Percentiles rank a stretch among this genome's conserved stretches.
phyloP scores from a whole-genome alignment of 495 filamentous ascomycete genomes.

The Jackrogersella multiformis region DNA sequence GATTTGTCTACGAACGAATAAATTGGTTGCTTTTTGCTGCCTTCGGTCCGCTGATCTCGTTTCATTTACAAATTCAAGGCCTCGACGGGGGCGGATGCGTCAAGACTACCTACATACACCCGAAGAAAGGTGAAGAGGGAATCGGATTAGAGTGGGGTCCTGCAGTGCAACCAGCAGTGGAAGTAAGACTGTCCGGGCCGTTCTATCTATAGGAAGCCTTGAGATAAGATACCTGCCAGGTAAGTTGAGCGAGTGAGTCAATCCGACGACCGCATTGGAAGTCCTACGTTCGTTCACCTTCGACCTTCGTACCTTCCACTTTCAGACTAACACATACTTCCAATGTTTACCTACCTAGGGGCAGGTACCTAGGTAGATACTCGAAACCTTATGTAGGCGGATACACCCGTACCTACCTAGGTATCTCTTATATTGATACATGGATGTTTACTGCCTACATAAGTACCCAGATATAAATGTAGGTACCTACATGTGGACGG shows the following conservation, averaged over 20 bases:
- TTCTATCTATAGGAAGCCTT: too few relatives aligned
- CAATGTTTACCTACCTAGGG: too few relatives aligned
- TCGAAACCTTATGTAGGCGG: too few relatives aligned
- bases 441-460: not conserved
- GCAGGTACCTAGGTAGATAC: too few relatives aligned
- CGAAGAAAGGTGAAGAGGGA: not conserved
- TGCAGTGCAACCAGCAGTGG: not conserved
- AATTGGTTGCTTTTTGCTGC: not conserved
- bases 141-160: not conserved
- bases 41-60: constrained; percentile 2
- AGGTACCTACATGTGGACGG: not conserved
- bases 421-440: too few relatives aligned
- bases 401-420: too few relatives aligned
- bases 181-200: not conserved
- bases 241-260: not conserved
- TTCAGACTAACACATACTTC: constrained; percentile 11
- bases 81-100: not conserved
- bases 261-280: not conserved
- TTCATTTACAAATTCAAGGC: not conserved
- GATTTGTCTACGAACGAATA: not conserved
- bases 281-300: not conserved
- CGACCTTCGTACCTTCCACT: not conserved
- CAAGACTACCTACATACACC: too few relatives aligned
- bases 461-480: not conserved
- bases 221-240: not conserved